Conservation (phyloP, 1,139 yeast species). For the Lodderomyces parapsilosis region DNA sequence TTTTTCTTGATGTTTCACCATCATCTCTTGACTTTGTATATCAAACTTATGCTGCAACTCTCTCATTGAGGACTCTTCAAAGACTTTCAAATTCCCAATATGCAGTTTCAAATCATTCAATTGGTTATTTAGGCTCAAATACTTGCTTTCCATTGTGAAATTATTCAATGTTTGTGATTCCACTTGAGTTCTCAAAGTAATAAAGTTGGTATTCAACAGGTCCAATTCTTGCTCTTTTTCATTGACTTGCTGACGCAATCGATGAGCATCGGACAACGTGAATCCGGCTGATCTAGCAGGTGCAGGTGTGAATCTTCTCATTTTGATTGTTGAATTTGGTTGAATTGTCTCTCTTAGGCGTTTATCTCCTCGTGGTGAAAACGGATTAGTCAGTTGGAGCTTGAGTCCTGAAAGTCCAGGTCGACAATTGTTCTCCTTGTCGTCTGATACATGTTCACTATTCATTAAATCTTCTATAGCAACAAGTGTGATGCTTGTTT, state of each 20-base stretch:
- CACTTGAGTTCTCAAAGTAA: constrained; percentile 38
- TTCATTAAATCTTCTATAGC: not conserved
- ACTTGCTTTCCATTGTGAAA: constrained; percentile 39
- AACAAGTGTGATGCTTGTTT: not conserved
- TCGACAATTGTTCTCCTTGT: not conserved
- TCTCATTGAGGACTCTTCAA: constrained; percentile 25
- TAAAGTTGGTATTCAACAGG: constrained; percentile 21
- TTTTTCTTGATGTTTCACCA: constrained; percentile 32
- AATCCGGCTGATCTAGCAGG: not conserved
- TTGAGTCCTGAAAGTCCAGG: not conserved
- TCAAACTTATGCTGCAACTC: constrained; percentile 35
- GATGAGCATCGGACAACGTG: constrained; percentile 3
- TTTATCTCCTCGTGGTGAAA: not conserved
- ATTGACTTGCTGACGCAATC: constrained; percentile 9
- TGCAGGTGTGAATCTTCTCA: constrained; percentile 7
- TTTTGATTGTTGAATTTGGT: constrained; percentile 6
- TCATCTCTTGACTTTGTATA: constrained; percentile 31
- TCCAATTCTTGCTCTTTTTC: constrained; percentile 15
- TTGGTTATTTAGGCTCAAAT: constrained; percentile 21
- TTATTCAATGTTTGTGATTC: constrained; percentile 34
- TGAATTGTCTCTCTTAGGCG: not conserved
- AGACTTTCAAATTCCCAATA: constrained; percentile 29
- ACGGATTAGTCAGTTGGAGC: not conserved
- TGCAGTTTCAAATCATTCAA: constrained; percentile 22
- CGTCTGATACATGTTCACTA: not conserved